A percentile compares a stretch with the other conserved stretches of the same genome.
These are phyloP conservation scores for Gnaphalium uliginosum DNA, from an alignment of 129 eudicot species.

Conservation along the genomic window DNA sequence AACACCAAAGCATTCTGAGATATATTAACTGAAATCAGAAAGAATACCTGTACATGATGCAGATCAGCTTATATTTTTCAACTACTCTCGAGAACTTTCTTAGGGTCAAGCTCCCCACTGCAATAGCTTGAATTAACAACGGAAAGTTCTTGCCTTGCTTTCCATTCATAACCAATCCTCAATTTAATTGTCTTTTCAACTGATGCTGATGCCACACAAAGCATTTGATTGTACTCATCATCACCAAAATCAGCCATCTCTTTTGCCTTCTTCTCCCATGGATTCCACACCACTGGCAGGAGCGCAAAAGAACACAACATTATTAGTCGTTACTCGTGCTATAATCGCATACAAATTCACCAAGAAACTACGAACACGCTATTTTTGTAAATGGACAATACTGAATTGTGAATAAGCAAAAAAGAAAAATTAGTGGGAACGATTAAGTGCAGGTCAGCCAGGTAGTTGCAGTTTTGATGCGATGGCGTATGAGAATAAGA, in stretches of 20 bases:
- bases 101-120: slow-evolving; percentile 83
- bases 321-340: neutral
- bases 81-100: slow-evolving; percentile 40
- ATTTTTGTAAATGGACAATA: neutral
- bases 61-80: slow-evolving; percentile 5
- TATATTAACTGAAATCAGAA: neutral
- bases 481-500: neutral
- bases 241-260: slow-evolving; percentile 78
- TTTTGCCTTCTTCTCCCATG: slow-evolving; percentile 90
- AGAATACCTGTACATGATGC: slow-evolving; percentile 12
- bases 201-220: slow-evolving; percentile 86
- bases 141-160: slow-evolving; percentile 73
- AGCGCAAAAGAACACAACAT: slow-evolving; percentile 4
- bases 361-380: neutral
- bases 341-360: neutral
- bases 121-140: slow-evolving; percentile 80
- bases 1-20: neutral
- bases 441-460: neutral
- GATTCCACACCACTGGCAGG: slow-evolving; percentile 86
- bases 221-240: slow-evolving; percentile 80
- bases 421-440: neutral
- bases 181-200: slow-evolving; percentile 71
- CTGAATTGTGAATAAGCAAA: neutral
- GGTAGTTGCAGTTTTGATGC: neutral
- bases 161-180: slow-evolving; percentile 95